Conservation (phyloP, 2,329 filamentous ascomycete species). For the Cercospora janseana region DNA sequence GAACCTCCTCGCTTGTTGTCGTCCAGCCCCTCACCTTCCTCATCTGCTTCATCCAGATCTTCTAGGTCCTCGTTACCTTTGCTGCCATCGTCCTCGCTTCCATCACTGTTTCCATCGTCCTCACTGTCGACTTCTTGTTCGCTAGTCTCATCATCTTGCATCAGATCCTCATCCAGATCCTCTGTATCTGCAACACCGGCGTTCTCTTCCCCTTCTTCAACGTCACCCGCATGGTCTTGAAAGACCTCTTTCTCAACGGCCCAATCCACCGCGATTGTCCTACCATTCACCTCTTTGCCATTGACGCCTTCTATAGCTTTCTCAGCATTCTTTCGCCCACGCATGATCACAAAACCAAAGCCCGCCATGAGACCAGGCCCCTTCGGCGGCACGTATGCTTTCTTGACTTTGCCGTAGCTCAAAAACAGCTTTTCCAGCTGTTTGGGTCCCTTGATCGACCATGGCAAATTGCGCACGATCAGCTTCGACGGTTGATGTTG, state of each 20-base stretch:
- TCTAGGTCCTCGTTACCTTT: conserved; percentile 22
- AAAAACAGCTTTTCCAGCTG: conserved; percentile 77
- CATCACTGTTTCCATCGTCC: conserved; percentile 37
- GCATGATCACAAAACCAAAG: conserved; percentile 88
- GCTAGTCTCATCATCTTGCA: conserved; percentile 34
- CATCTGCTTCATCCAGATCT: conserved; percentile 36
- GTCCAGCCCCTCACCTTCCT: conserved; percentile 46
- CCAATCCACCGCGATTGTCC: conserved; percentile 91
- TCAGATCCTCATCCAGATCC: conserved; percentile 31
- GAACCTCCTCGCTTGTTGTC: conserved; percentile 46
- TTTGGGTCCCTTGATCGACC: conserved; percentile 86
- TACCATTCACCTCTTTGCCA: conserved; percentile 83
- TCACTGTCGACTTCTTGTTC: conserved; percentile 31
- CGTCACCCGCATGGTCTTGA: conserved; percentile 47
- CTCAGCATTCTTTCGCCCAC: conserved; percentile 86
- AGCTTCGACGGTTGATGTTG: conserved; percentile 72
- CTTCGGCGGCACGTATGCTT: conserved; percentile 76
- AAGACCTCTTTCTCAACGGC: conserved; percentile 85
- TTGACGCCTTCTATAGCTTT: conserved; percentile 82
- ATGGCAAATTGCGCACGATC: conserved; percentile 92
- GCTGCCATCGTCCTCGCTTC: conserved; percentile 42
- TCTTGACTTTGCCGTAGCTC: conserved; percentile 89
- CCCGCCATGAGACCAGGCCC: conserved; percentile 69
- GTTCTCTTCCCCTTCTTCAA: conserved; percentile 36
- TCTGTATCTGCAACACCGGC: conserved; percentile 38